Evolutionary conservation across 139 green algal species (phyloP).

Genomic region (Picocystis salinarum): DNA sequence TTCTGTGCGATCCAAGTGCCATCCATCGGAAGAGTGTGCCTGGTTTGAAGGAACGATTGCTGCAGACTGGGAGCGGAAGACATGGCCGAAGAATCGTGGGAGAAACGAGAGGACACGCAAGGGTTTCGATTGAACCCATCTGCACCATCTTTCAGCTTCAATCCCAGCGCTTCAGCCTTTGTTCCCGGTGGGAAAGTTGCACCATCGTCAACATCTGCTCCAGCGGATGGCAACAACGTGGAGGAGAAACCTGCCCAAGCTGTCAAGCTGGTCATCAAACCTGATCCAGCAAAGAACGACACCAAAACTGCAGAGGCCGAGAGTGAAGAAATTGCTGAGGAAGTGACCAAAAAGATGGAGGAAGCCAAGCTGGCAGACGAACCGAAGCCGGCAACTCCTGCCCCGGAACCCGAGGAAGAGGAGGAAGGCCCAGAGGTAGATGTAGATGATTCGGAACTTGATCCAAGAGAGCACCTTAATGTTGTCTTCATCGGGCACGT

Average conservation of each 20-base stretch:
- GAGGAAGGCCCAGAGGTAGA: constrained; percentile 10
- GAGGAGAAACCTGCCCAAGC: constrained; percentile 4
- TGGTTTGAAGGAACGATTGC: no score
- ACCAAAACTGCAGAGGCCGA: no score
- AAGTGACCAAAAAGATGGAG: not conserved
- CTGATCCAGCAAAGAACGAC: constrained; percentile 5
- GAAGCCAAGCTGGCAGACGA: not conserved
- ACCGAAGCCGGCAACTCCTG: constrained; percentile 5
- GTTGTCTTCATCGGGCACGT: constrained; percentile 99
- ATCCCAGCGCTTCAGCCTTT: constrained; percentile 29
- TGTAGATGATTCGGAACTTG: constrained; percentile 3
- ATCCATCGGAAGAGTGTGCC: no score
- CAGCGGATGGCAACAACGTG: constrained; percentile 9
- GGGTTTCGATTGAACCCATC: constrained; percentile 25
- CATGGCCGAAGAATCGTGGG: constrained; percentile 1
- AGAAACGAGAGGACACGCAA: constrained; percentile 1
- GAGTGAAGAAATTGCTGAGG: no score
- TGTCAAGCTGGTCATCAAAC: no score
- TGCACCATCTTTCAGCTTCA: constrained; percentile 41
- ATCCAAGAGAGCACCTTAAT: constrained; percentile 81
- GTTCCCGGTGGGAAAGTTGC: constrained; percentile 16
- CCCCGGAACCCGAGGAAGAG: constrained; percentile 3
- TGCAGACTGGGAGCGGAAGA: not conserved
- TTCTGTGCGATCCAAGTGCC: no score
- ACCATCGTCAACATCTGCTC: not conserved